A percentile compares a stretch with the other conserved stretches of the same genome.
These are phyloP conservation scores for Apiospora rasikravindrae DNA, from an alignment of 2,329 filamentous ascomycete genomes.

Conservation along the genomic window DNA sequence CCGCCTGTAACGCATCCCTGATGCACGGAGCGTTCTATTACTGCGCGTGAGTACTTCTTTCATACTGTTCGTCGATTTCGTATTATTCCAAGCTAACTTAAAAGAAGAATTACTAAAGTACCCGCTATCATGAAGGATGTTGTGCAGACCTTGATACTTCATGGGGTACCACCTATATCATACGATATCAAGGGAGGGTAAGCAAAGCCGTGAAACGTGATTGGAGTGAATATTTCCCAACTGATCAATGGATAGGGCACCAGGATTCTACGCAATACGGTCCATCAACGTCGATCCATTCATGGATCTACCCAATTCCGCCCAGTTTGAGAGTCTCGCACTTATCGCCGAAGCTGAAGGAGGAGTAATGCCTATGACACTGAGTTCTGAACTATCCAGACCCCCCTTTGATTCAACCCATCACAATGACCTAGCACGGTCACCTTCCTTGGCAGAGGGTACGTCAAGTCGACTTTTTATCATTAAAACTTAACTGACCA, in stretches of 20 bases:
- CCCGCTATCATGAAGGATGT: not conserved
- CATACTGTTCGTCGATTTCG: too few relatives aligned
- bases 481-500: not conserved
- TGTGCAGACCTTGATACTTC: not conserved
- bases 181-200: not conserved
- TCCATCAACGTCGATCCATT: too few relatives aligned
- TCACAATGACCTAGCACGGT: not conserved
- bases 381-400: not conserved
- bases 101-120: not conserved
- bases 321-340: not conserved
- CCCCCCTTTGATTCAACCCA: fast-evolving
- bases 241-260: not conserved
- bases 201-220: not conserved
- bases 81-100: not conserved
- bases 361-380: not conserved
- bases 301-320: not conserved
- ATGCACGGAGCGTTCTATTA: not conserved
- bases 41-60: not conserved
- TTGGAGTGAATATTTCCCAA: not conserved
- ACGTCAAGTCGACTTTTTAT: not conserved
- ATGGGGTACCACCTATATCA: not conserved
- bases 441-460: not conserved
- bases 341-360: not conserved
- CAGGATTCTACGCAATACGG: not conserved
- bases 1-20: not conserved